A percentile compares a stretch with the other conserved stretches of the same genome.
Conservation (phyloP, 345 rosid genomes). For the Angophora floribunda region DNA sequence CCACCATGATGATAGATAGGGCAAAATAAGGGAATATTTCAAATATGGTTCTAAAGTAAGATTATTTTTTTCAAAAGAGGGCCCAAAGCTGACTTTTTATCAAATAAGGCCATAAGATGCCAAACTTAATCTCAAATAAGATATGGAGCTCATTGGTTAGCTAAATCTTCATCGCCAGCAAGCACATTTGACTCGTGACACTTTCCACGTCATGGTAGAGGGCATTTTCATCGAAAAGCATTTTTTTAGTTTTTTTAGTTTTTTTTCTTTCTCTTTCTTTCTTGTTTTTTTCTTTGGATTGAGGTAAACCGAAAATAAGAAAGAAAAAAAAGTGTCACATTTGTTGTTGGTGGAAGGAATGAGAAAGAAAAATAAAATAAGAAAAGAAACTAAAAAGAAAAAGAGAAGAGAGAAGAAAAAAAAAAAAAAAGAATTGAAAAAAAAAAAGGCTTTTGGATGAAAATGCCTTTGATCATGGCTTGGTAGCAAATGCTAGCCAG, state of each 20-base stretch:
- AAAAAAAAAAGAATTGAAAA: no score
- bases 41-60: background rate
- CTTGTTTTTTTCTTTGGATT: no score
- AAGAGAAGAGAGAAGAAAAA: background rate
- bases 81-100: background rate
- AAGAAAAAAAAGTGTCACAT: background rate
- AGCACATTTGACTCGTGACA: background rate
- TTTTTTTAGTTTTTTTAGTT: no score
- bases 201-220: background rate
- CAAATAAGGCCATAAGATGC: background rate
- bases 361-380: background rate
- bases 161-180: background rate
- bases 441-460: background rate
- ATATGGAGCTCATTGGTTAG: background rate
- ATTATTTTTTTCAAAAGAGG: background rate
- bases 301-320: background rate
- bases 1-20: background rate
- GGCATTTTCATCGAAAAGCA: rapidly evolving
- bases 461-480: background rate
- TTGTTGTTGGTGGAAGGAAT: background rate
- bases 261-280: no score
- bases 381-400: background rate
- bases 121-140: background rate
- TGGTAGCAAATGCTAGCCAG: background rate
- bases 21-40: background rate